A percentile compares a stretch with the other conserved stretches of the same genome.
Evolutionary conservation across 2,329 filamentous ascomycete species (phyloP).

Genomic region (Neopestalotiopsis rosae): DNA sequence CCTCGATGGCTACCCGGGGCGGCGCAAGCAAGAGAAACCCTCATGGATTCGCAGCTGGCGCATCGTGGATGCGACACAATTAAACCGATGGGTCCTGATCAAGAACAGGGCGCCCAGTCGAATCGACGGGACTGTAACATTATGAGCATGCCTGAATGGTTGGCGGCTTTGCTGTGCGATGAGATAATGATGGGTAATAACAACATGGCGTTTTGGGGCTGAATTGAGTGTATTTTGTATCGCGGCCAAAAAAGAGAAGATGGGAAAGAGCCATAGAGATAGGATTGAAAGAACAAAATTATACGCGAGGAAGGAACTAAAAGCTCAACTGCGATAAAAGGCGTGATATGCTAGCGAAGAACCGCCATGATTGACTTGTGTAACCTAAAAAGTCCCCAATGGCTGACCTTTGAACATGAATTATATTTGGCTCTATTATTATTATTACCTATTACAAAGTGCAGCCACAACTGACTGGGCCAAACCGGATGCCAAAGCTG

Average conservation of each 20-base stretch:
- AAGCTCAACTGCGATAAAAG: background rate
- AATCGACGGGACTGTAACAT: background rate
- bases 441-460: background rate
- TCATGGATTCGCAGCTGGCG: background rate
- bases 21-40: constrained; percentile 9
- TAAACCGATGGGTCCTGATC: background rate
- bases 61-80: constrained; percentile 7
- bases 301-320: background rate
- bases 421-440: too few species aligned
- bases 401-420: too few species aligned
- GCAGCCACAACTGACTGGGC: background rate
- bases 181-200: background rate
- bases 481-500: background rate
- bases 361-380: background rate
- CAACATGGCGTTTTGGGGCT: background rate
- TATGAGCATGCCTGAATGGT: background rate
- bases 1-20: background rate
- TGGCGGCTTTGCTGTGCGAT: background rate
- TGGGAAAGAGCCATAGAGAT: background rate
- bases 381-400: background rate
- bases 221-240: background rate
- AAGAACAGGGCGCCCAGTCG: background rate
- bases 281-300: background rate
- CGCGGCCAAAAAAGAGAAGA: background rate
- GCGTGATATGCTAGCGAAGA: background rate